These are phyloP conservation scores for Reticulascus tulasneorum DNA, from an alignment of 2,329 filamentous ascomycete genomes.

Conservation along the genomic window DNA sequence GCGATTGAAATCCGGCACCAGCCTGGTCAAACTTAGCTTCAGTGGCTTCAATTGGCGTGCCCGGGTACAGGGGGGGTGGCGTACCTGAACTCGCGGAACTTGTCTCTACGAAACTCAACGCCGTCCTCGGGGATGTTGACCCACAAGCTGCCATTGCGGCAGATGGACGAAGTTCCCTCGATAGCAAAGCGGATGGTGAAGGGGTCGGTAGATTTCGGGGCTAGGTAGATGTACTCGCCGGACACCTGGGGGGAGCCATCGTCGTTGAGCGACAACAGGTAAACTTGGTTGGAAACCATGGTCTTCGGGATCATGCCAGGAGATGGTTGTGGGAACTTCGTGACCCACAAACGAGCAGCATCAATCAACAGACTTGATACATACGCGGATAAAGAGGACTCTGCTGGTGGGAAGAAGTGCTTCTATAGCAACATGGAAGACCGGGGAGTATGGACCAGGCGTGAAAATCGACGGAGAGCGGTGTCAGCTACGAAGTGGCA, in stretches of 20 bases:
- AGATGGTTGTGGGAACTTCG: slow-evolving; percentile 13
- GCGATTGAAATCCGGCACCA: slow-evolving; percentile 89
- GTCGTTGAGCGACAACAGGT: slow-evolving; percentile 87
- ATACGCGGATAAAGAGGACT: neutral
- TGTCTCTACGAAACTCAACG: slow-evolving; percentile 69
- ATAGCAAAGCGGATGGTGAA: slow-evolving; percentile 85
- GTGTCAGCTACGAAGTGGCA: too few species aligned
- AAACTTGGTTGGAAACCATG: slow-evolving; percentile 68
- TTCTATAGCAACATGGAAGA: too few species aligned
- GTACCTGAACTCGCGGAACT: slow-evolving; percentile 87
- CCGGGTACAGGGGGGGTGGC: slow-evolving; percentile 22
- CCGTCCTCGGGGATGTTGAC: slow-evolving; percentile 85
- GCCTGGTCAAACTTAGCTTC: slow-evolving; percentile 45
- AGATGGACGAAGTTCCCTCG: slow-evolving; percentile 93
- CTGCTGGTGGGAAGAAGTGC: neutral
- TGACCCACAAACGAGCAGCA: slow-evolving; percentile 12
- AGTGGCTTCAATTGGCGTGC: neutral
- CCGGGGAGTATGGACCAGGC: neutral
- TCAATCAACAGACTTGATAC: neutral
- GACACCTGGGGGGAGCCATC: slow-evolving; percentile 86
- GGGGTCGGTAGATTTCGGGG: slow-evolving; percentile 67
- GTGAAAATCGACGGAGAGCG: too few species aligned
- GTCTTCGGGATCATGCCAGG: slow-evolving; percentile 54
- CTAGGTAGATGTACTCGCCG: slow-evolving; percentile 87
- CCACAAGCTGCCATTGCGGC: slow-evolving; percentile 90